These are phyloP conservation scores for Celoporthe dispersa DNA, from an alignment of 2,329 filamentous ascomycete species.

Conservation along the genomic window DNA sequence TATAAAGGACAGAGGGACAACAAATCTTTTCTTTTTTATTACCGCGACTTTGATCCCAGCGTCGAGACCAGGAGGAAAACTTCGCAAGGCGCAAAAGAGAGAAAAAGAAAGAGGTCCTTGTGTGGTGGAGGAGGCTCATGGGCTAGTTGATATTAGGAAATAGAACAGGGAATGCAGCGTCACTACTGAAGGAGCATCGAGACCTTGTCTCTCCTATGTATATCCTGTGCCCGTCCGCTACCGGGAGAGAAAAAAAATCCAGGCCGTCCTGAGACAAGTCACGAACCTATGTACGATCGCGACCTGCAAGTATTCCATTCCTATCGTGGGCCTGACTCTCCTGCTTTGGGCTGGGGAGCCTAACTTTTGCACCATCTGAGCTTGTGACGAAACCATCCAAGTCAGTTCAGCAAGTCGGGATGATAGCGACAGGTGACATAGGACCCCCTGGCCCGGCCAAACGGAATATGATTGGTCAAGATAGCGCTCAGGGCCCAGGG, in stretches of 20 bases:
- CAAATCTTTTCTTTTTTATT: neutral
- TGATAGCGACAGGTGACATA: conserved; percentile 15
- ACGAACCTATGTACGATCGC: neutral
- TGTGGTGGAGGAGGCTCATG: neutral
- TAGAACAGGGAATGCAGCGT: neutral
- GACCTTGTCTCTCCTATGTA: neutral
- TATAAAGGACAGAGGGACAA: neutral
- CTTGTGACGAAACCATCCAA: conserved; percentile 7
- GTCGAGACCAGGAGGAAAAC: neutral
- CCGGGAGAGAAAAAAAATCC: neutral
- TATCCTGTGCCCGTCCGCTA: neutral
- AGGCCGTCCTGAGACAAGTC: neutral
- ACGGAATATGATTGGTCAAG: conserved; percentile 12
- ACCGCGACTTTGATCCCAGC: neutral
- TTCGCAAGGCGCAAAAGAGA: neutral
- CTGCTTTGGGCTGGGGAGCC: neutral
- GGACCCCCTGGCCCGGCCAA: neutral
- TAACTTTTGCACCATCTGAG: neutral
- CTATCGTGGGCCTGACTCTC: neutral
- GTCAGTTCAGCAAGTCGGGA: neutral
- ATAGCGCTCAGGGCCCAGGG: neutral
- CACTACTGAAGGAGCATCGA: neutral
- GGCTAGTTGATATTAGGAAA: neutral
- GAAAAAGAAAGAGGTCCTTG: neutral
- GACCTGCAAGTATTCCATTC: neutral